Base-by-base conservation (phyloP, 2,329 filamentous ascomycete genomes). In the Westerdykella ornata region DNA sequence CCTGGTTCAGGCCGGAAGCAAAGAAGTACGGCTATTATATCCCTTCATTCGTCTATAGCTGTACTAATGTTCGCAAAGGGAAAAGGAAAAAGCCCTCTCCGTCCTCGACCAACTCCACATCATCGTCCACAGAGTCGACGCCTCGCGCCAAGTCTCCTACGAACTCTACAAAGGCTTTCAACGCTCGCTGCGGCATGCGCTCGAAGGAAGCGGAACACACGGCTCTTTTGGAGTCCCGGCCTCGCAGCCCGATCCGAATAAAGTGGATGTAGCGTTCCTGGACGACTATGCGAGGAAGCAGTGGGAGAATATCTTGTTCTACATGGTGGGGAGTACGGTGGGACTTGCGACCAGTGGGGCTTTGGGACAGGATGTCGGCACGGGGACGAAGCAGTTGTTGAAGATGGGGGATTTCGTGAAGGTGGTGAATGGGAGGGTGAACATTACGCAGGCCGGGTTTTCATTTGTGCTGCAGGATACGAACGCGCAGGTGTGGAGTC, bases 231-330 rank as follows among this genome's bases (percentile, higher is more conserved):
- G 92, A 44, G 85, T 97, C 1, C 85, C 88, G 1, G 89, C 85
- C 14, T 75, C 73, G 11, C 74, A 81, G 6, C 72, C 79, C 3
- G 72, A 80, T 26, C 76, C 80, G 31, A 70, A 74, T 41, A 76
- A 79, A 37, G 77, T 92, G 37, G 80, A 84, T 44, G 67, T 88
- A 9, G 59, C 76, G 1, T 87, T 85, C 52, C 76, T 98, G 43
- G 92, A 98, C 59, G 76, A 81, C 19, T 94, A 90, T 67, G 88
- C 92, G 4, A 80, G 86, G 41, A 79, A 78, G 54, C 89, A 94
- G 60, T 98, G 92, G 89, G 94, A 98, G 66, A 85, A 88, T 18
- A 95, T 98, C 19, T 68, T 98, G 36, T 92, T 96, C 65, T 98
- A 88, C 60, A 89, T 98, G 63, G 92, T 98, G 15, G 85, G 84